Percentiles rank a stretch among this genome's conserved stretches.
These are phyloP conservation scores for Verticillium albo-atrum DNA, from an alignment of 2,329 filamentous ascomycete genomes.

Conservation along the genomic window DNA sequence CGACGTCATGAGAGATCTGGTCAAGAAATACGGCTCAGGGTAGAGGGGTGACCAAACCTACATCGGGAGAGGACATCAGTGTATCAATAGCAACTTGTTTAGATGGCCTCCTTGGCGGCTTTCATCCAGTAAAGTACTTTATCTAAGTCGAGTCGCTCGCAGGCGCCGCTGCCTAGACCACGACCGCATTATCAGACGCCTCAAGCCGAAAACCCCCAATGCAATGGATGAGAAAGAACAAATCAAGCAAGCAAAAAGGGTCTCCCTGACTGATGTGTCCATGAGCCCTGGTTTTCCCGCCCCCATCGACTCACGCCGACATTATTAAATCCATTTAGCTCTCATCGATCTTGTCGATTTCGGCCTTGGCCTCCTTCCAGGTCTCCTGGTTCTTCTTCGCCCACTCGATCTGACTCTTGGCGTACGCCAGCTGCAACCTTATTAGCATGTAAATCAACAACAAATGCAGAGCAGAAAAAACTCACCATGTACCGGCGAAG, in stretches of 20 bases:
- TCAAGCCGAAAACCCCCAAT: neutral
- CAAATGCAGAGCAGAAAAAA: slow-evolving; percentile 10
- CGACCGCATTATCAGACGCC: neutral
- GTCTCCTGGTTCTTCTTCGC: slow-evolving; percentile 85
- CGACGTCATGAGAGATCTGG: neutral
- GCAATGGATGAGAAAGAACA: neutral
- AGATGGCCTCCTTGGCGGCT: neutral
- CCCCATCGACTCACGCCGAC: too few relatives aligned
- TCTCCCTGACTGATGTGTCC: neutral
- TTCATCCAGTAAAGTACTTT: neutral
- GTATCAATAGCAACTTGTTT: neutral
- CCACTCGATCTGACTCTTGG: slow-evolving; percentile 91
- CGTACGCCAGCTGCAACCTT: slow-evolving; percentile 71
- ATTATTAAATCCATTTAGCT: slow-evolving; percentile 23
- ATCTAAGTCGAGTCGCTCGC: neutral
- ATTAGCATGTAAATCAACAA: slow-evolving; percentile 9
- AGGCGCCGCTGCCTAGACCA: neutral
- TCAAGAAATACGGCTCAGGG: neutral
- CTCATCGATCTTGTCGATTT: slow-evolving; percentile 83
- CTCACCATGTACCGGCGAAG: slow-evolving; percentile 92
- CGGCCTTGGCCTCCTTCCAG: slow-evolving; percentile 84
- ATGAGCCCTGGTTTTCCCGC: neutral
- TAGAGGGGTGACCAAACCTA: neutral
- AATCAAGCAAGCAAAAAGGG: neutral
- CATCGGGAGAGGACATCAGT: neutral